Evolutionary conservation across 768 basidiomycete species (phyloP).

Genomic region (Boletus coccyginus): DNA sequence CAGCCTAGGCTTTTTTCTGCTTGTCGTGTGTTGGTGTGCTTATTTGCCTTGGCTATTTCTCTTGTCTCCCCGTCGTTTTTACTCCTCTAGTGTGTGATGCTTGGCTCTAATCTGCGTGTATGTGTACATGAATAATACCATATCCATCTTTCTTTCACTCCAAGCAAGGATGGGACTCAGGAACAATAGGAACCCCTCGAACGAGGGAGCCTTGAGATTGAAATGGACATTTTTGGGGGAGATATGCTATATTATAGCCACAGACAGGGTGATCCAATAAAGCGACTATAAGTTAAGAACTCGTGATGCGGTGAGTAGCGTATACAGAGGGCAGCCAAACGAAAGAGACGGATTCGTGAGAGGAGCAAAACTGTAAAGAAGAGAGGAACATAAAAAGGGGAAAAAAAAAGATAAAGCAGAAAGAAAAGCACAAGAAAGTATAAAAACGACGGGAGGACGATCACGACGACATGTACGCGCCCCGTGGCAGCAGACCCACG

Average conservation of each 20-base stretch:
- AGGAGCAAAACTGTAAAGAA: background rate
- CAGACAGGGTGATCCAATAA: background rate
- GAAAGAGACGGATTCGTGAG: background rate
- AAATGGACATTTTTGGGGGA: background rate
- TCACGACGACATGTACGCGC: background rate
- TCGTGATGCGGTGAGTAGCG: background rate
- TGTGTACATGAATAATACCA: background rate
- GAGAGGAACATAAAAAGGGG: background rate
- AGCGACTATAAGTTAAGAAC: slow-evolving; percentile 6
- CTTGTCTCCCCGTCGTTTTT: too few species aligned
- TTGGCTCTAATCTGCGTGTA: background rate
- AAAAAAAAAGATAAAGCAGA: too few species aligned
- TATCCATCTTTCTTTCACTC: background rate
- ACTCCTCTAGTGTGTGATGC: background rate
- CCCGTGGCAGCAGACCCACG: background rate
- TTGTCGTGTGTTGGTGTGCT: background rate
- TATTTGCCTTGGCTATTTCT: background rate
- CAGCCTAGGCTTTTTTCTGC: background rate
- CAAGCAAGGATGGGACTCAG: background rate
- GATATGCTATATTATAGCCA: background rate
- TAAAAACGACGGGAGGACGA: background rate
- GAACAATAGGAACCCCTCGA: background rate
- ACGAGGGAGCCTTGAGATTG: background rate
- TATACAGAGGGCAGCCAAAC: background rate
- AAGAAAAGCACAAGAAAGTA: background rate